A percentile compares a stretch with the other conserved stretches of the same genome.
phyloP scores from a whole-genome alignment of 1,139 yeast genomes.

The Magnusiomyces suaveolens region DNA sequence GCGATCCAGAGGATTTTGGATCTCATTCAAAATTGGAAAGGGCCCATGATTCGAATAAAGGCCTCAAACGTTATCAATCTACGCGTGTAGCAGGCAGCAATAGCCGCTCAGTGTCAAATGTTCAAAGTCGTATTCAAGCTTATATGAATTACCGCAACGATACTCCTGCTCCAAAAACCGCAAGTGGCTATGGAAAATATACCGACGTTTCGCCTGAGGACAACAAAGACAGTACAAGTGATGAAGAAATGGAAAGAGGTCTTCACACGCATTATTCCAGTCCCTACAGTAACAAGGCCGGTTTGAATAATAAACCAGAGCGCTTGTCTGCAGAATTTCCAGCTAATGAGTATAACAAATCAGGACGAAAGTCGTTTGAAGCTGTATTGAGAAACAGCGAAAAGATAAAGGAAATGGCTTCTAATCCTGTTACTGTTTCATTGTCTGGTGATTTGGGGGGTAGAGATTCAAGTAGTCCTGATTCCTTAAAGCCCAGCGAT shows the following conservation, averaged over 20 bases:
- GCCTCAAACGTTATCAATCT: background rate
- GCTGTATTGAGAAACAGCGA: background rate
- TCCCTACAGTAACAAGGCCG: too few relatives aligned
- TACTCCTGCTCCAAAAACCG: slow-evolving; percentile 47
- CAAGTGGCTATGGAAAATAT: slow-evolving; percentile 66
- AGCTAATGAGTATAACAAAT: background rate
- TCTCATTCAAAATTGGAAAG: background rate
- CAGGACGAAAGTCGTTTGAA: background rate
- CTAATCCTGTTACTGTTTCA: background rate
- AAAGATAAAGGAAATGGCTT: background rate
- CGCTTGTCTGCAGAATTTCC: background rate
- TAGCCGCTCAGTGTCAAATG: slow-evolving; percentile 9
- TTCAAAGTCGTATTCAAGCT: slow-evolving; percentile 60
- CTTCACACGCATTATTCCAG: too few relatives aligned
- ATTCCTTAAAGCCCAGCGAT: background rate
- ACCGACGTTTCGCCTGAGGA: slow-evolving; percentile 35
- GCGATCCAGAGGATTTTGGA: slow-evolving; percentile 7
- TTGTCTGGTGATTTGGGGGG: background rate
- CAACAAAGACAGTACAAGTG: background rate
- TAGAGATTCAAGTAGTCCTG: background rate
- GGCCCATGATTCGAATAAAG: background rate
- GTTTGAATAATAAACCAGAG: background rate
- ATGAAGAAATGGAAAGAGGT: background rate
- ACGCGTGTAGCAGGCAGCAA: background rate
- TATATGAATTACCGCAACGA: slow-evolving; percentile 40